Evolutionary conservation across 306 rosid species (phyloP).

Genomic region (Fagus sylvatica): DNA sequence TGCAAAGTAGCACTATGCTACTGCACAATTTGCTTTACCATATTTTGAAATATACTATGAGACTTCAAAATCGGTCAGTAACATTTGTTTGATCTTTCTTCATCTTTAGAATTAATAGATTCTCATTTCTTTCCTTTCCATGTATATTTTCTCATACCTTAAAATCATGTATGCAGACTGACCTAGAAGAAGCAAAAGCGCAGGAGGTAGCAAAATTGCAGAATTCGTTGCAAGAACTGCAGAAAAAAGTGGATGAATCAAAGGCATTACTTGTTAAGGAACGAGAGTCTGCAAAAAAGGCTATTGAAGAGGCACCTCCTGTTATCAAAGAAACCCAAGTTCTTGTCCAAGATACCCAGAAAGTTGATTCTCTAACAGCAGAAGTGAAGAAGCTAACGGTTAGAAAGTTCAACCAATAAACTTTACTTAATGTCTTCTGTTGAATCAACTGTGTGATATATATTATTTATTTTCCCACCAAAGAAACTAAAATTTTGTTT

Average conservation of each 20-base stretch:
- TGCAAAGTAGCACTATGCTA: conserved; percentile 8
- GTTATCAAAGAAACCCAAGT: conserved; percentile 74
- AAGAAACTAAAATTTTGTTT: neutral
- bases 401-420: conserved; percentile 29
- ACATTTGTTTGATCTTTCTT: conserved; percentile 7
- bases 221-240: conserved; percentile 67
- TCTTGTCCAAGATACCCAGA: conserved; percentile 72
- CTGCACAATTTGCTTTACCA: neutral
- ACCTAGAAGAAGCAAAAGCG: conserved; percentile 79
- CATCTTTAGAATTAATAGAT: neutral
- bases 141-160: conserved; percentile 8
- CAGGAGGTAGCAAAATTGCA: conserved; percentile 78
- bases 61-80: neutral
- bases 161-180: conserved; percentile 60
- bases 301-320: conserved; percentile 74
- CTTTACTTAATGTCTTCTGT: neutral
- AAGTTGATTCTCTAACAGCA: conserved; percentile 60
- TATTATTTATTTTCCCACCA: neutral
- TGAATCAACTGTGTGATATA: neutral
- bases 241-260: conserved; percentile 63
- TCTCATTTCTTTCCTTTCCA: neutral
- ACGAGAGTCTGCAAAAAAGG: conserved; percentile 63
- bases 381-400: conserved; percentile 77
- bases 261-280: conserved; percentile 62
- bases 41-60: neutral